Evolutionary conservation across 163 green algal species (phyloP).

Genomic region (Prototheca wickerhamii): DNA sequence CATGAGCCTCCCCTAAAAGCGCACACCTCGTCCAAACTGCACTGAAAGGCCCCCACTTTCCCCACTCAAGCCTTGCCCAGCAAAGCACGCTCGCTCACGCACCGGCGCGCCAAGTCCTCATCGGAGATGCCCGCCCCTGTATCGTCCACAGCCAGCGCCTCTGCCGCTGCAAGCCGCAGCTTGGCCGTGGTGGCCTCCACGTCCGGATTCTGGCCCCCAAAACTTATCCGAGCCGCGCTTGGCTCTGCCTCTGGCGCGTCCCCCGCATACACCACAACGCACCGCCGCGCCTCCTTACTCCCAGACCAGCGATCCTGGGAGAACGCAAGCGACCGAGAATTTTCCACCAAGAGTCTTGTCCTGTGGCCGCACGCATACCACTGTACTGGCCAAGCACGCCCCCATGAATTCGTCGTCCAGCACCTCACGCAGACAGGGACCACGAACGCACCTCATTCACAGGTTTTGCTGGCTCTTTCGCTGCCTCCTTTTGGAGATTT

Average conservation of each 20-base stretch:
- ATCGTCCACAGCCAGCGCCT: not conserved
- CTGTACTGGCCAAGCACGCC: no score
- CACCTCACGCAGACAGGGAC: not conserved
- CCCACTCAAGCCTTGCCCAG: no score
- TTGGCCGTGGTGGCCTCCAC: not conserved
- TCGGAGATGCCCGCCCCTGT: slow-evolving; percentile 10
- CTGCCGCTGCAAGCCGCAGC: not conserved
- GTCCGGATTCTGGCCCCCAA: slow-evolving; percentile 2
- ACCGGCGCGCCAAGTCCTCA: slow-evolving; percentile 11
- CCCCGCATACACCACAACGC: slow-evolving; percentile 11
- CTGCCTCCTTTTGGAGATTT: not conserved
- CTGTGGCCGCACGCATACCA: no score
- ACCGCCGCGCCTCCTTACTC: not conserved
- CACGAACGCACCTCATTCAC: slow-evolving; percentile 5
- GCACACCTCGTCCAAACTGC: no score
- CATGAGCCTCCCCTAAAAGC: no score
- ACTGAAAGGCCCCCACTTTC: no score
- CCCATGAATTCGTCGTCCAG: no score
- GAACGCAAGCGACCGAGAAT: no score
- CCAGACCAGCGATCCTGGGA: no score
- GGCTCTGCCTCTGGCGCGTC: slow-evolving; percentile 4
- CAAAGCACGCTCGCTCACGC: not conserved
- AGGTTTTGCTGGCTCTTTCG: not conserved
- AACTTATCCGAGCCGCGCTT: slow-evolving; percentile 4
- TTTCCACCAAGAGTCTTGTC: no score